Evolutionary conservation across 2,329 filamentous ascomycete genomes (phyloP).

Genomic region (Fusarium coicis): DNA sequence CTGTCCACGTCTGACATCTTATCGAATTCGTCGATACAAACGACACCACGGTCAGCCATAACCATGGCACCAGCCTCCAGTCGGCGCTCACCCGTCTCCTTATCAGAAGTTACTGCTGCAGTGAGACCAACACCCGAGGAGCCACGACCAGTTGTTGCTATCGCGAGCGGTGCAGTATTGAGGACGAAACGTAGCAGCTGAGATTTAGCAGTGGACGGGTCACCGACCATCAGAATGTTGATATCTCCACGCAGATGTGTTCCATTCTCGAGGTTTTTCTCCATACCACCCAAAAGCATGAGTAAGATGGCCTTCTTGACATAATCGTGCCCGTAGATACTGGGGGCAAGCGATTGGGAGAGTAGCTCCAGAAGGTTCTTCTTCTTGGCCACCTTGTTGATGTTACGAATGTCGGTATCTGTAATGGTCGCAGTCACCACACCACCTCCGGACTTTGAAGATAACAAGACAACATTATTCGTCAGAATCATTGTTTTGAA

Average conservation of each 20-base stretch:
- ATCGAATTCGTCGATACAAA: constrained; percentile 99
- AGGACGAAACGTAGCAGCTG: constrained; percentile 95
- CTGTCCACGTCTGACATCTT: constrained; percentile 99
- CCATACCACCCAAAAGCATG: constrained; percentile 94
- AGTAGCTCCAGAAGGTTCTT: constrained; percentile 92
- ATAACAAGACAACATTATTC: constrained; percentile 94
- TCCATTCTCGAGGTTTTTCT: constrained; percentile 98
- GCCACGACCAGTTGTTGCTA: constrained; percentile 95
- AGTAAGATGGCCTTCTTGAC: constrained; percentile 98
- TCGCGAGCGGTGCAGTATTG: constrained; percentile 95
- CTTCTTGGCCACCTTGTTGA: constrained; percentile 97
- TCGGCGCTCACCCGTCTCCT: constrained; percentile 94
- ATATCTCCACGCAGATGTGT: constrained; percentile 98
- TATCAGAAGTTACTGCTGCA: constrained; percentile 94
- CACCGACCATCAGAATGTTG: constrained; percentile 99
- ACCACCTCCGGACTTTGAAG: constrained; percentile 94
- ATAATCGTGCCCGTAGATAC: constrained; percentile 96
- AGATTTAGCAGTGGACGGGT: constrained; percentile 98
- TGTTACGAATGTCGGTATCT: constrained; percentile 96
- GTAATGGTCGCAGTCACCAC: constrained; percentile 93
- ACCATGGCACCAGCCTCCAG: constrained; percentile 99
- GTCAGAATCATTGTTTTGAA: constrained; percentile 95
- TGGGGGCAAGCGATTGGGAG: constrained; percentile 93
- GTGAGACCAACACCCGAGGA: constrained; percentile 98
- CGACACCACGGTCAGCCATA: constrained; percentile 93